A percentile compares a stretch with the other conserved stretches of the same genome.
Conservation (phyloP, 2,329 filamentous ascomycete genomes). For the Botryotinia calthae region DNA sequence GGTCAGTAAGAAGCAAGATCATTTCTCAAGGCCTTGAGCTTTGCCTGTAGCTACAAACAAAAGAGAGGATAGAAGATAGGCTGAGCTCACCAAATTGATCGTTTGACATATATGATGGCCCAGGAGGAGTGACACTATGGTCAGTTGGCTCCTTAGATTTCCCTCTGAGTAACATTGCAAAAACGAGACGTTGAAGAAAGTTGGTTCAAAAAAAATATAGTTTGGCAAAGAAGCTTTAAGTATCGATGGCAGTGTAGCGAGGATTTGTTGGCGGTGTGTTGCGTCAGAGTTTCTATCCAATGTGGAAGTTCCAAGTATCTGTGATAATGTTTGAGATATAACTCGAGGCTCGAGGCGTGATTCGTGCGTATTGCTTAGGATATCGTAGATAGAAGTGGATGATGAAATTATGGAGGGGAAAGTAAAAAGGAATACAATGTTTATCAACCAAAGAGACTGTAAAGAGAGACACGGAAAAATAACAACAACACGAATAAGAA, state of each 20-base stretch:
- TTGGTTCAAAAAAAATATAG: conserved; percentile 2
- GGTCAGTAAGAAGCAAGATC: conserved; percentile 24
- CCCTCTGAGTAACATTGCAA: conserved; percentile 34
- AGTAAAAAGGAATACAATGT: neutral
- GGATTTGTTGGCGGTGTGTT: conserved; percentile 16
- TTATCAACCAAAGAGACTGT: conserved; percentile 10
- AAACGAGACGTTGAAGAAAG: neutral
- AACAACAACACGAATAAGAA: neutral
- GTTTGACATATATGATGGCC: conserved; percentile 62
- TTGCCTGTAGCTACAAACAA: neutral
- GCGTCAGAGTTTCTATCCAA: conserved; percentile 15
- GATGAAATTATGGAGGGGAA: neutral
- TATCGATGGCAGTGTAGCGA: conserved; percentile 6
- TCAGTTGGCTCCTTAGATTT: conserved; percentile 38
- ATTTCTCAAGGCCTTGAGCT: neutral
- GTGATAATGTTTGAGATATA: conserved; percentile 1
- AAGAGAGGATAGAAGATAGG: neutral
- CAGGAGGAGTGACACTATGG: conserved; percentile 59
- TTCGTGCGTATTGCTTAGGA: conserved; percentile 11
- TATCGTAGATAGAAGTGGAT: neutral
- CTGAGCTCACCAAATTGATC: conserved; percentile 60
- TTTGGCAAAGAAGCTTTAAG: neutral
- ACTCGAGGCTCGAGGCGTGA: conserved; percentile 9
- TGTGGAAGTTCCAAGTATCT: conserved; percentile 20
- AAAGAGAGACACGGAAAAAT: neutral